Evolutionary conservation across 2,329 filamentous ascomycete species (phyloP), one percentile per base, ranked within the genome.

Genomic region (Sarocladiaceae sp.): DNA sequence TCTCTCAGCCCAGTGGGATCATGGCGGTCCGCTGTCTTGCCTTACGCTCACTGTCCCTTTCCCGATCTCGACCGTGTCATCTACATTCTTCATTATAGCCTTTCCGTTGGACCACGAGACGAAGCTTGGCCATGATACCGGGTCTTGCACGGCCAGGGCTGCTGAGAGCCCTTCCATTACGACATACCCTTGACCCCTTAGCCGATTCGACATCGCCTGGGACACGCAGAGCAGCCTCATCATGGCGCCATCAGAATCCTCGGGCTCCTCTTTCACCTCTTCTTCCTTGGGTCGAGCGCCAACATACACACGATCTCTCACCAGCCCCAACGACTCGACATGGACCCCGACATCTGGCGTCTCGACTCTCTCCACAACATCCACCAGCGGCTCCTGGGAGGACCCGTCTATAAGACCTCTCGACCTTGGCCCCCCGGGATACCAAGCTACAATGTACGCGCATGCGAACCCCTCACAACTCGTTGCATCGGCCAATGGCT

Each of bases 391-490:
- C 45, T 61, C 60, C 58, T 44, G 61, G 61, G 48, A 24, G n/a
- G 59, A 65, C 51, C 61, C 63, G 47, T 58, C 67, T 50, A 59
- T 72, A 45, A 59, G 61, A 44, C 66, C 70, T 27, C 64, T 74
- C 33, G 72, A 76, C 52, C 63, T 76, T 35, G 72, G 72, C 3
- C 72, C 72, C 43, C 72, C 72, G 26, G 72, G 72, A 43, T 76
- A 71, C 51, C 68, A 73, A 62, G 72, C 72, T 55, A 74, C 71
- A 54, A 74, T 75, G 72, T 75, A 67, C 47, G 55, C 51, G 19
- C 47, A 40, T 33, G 20, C 29, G 23, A 26, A 16, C 15, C n/a
- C 34, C 18, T 31, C 27, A 33, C 33, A 35, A 12, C 26, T 16
- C 29, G 45, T 46, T n/a, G n/a, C n/a, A n/a, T n/a, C n/a, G 23